Base-by-base conservation (phyloP, 352 stramenopile genomes). In the Phytophthora fragariae region DNA sequence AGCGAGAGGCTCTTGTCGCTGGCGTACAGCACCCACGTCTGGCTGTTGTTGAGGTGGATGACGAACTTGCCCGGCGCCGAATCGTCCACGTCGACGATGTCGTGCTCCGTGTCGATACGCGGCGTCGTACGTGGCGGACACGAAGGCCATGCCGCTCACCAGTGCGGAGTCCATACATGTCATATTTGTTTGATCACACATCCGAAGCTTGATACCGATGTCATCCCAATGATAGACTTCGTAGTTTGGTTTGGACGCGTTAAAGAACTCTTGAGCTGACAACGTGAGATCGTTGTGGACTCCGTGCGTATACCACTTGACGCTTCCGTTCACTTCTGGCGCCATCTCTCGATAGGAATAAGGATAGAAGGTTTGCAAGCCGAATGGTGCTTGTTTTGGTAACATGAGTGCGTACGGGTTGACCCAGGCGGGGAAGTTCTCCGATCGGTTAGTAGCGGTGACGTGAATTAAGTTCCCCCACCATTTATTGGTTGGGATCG, bases 21-120 rank as follows among this genome's bases (percentile, higher is more conserved):
- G 1, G 84, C 64, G 62, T 90, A 95, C 37, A 95, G 57, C n/a
- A 95, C 82, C 88, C 88, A 95, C 35, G 76, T 91, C 66, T 92
- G 85, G 15, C 76, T 86, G 73, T 92, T 95, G 71, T 80, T 79
- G 35, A 93, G 68, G 49, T 88, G 59, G 12, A 92, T 62, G 21
- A 88, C 62, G 41, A 89, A 90, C 71, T 92, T 93, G 60, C 79
- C 81, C 8, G 80, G 61, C 6, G 63, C 59, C 17, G 71, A 68
- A 33, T 82, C 49, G 29, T 86, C 76, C 14, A 89, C 64, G 46
- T 72, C 76, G 3, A 73, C 80, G 61, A 94, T 84, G 37, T 80
- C 78, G 65, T 86, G 77, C 27, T 83, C 81, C 0, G 83, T 84
- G 24, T 79, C 68, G 62, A 93, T 80, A 11, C 73, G 70, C 0